Conservation (phyloP, 2,329 filamentous ascomycete genomes). For the Fusarium sp. region DNA sequence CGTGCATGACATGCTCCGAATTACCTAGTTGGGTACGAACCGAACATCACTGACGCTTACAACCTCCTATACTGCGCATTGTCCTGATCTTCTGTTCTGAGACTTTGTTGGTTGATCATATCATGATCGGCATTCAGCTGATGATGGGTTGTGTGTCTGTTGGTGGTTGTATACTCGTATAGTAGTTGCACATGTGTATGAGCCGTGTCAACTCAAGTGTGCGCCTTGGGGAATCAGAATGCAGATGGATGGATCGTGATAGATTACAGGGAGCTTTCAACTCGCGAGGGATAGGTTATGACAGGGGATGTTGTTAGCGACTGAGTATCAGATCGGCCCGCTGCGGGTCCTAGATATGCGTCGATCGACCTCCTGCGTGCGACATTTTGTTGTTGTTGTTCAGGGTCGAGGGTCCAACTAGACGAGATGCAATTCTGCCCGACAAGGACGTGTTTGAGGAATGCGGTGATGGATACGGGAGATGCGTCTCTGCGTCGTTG, state of each 20-base stretch:
- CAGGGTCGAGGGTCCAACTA: conserved; percentile 13
- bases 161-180: conserved; percentile 20
- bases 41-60: background rate
- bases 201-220: conserved; percentile 17
- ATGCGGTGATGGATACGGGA: conserved; percentile 8
- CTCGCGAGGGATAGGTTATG: conserved; percentile 5
- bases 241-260: background rate
- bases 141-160: conserved; percentile 8
- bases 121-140: conserved; percentile 26
- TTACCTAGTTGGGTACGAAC: conserved; percentile 1
- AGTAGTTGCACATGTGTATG: background rate
- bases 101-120: conserved; percentile 17
- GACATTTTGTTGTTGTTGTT: conserved; percentile 27
- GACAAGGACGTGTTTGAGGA: conserved; percentile 6
- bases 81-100: background rate
- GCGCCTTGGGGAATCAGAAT: conserved; percentile 4
- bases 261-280: conserved; percentile 17
- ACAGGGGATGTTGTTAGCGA: conserved; percentile 4
- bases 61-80: background rate
- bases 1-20: conserved; percentile 20
- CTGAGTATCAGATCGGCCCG: conserved; percentile 40
- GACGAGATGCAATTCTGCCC: background rate
- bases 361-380: conserved; percentile 35
- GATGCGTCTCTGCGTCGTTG: background rate
- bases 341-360: conserved; percentile 36